Base-by-base conservation (phyloP, 345 rosid genomes). In the Populus euphratica region DNA sequence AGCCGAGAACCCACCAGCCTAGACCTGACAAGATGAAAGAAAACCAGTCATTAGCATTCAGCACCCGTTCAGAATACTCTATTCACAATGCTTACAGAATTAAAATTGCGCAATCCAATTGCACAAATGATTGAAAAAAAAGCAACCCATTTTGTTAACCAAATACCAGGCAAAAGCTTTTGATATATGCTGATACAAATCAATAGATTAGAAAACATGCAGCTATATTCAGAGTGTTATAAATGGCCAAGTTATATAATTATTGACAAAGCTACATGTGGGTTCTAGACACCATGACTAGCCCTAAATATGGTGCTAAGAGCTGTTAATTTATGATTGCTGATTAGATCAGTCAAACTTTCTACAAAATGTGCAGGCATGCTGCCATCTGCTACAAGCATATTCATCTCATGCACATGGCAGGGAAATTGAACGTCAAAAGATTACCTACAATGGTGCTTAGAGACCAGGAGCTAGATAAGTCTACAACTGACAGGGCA, bases 1-100 rank as follows among this genome's bases (percentile, higher is more conserved):
- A 82, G 96, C 87, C 5, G 89, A 85, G 79, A 93, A 93, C 36
- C 99, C 98, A 3, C 93, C 92, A 10, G 98, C 99, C 97, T 96
- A 95, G 39, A 95, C 92, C 99, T 95, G 83, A 35, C 80, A 84
- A 29, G 18, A 25, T 35, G 41, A 69, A 66, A 76, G 72, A 68
- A 59, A 68, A 35, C 49, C 27, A 64, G 66, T 54, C 62, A 29
- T 52, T 13, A 13, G 25, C 29, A 73, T 4, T 33, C 5, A 33
- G 36, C 36, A 33, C 25, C 27, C 76, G 17, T 18, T 44, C 38
- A 14, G 36, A 25, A 31, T 10, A 33, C 36, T 33, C 36, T 33
- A 4, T 33, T 33, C 36, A 33, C 36, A 33, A 33, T 33, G 36
- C 36, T 33, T 4, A 33, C 36, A 33, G 5, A 0, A 33, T 33